These are phyloP conservation scores for Jatropha multifida DNA, from an alignment of 441 rosid species.

Conservation along the genomic window DNA sequence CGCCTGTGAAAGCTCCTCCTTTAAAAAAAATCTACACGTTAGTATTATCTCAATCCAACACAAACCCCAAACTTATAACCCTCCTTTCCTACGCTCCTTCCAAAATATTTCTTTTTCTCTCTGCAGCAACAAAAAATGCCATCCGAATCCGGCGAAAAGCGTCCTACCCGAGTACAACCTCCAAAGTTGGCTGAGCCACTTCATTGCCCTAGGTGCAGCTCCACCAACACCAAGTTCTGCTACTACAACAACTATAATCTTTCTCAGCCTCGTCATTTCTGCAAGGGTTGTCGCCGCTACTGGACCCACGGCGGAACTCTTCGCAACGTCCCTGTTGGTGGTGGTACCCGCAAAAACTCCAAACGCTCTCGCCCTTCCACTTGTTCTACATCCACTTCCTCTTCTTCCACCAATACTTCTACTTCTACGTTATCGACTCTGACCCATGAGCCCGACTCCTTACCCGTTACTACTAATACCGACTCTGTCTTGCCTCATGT, in stretches of 20 bases:
- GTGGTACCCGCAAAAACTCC: conserved; percentile 55
- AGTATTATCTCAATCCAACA: too few relatives aligned
- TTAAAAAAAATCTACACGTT: neutral
- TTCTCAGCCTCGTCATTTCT: conserved; percentile 66
- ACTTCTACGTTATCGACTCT: conserved; percentile 2
- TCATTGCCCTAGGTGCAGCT: conserved; percentile 54
- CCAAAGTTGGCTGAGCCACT: conserved; percentile 34
- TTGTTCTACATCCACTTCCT: neutral
- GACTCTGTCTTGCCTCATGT: neutral
- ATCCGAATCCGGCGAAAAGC: conserved; percentile 29
- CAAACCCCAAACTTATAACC: too few relatives aligned
- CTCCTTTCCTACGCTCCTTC: neutral
- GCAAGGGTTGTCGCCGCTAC: conserved; percentile 69
- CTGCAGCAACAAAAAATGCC: conserved; percentile 25
- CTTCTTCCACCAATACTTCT: conserved; percentile 2
- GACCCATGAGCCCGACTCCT: conserved; percentile 26
- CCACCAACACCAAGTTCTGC: conserved; percentile 56
- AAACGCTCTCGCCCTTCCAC: conserved; percentile 45
- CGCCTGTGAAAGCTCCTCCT: conserved; percentile 24
- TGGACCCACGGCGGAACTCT: conserved; percentile 67
- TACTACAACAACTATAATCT: conserved; percentile 66
- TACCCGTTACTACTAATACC: neutral
- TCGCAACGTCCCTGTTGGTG: conserved; percentile 58
- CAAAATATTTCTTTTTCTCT: neutral
- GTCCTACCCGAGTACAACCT: conserved; percentile 20